Conservation (phyloP, 805 yeast species). For the Pichia membranifaciens region DNA sequence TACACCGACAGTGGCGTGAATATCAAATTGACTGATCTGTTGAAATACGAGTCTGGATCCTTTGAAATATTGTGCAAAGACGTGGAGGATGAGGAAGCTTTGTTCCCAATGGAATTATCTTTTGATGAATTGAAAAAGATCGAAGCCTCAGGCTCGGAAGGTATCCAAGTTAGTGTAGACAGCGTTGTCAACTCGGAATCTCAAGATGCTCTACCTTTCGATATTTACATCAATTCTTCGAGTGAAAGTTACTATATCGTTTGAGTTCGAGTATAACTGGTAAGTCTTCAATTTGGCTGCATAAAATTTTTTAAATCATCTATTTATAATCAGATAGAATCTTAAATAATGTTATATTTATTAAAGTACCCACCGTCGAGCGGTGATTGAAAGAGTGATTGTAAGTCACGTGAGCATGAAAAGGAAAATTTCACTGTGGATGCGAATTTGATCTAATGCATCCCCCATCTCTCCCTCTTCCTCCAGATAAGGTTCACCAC, state of each 20-base stretch:
- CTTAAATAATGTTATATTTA: no score
- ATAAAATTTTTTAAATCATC: not conserved
- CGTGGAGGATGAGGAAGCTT: conserved; percentile 62
- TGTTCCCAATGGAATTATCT: conserved; percentile 81
- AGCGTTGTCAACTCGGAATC: conserved; percentile 49
- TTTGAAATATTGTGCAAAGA: conserved; percentile 76
- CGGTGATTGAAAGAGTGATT: no score
- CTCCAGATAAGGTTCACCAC: no score
- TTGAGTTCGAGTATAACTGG: conserved; percentile 21
- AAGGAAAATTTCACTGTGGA: no score
- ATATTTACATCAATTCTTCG: conserved; percentile 50
- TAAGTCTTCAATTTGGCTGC: no score
- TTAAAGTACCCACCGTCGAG: no score
- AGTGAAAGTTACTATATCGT: conserved; percentile 55
- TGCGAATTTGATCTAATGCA: no score
- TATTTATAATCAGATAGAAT: not conserved
- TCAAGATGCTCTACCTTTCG: conserved; percentile 57
- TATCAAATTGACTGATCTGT: conserved; percentile 54
- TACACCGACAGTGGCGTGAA: conserved; percentile 64
- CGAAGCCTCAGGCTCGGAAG: conserved; percentile 16
- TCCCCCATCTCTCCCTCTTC: no score
- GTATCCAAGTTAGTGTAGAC: conserved; percentile 53
- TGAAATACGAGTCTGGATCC: conserved; percentile 52
- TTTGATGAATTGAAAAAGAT: conserved; percentile 40
- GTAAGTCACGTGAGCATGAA: no score